Evolutionary conservation across 345 rosid species (phyloP), one percentile per base, ranked within the genome.

Genomic region (Ricinus communis): DNA sequence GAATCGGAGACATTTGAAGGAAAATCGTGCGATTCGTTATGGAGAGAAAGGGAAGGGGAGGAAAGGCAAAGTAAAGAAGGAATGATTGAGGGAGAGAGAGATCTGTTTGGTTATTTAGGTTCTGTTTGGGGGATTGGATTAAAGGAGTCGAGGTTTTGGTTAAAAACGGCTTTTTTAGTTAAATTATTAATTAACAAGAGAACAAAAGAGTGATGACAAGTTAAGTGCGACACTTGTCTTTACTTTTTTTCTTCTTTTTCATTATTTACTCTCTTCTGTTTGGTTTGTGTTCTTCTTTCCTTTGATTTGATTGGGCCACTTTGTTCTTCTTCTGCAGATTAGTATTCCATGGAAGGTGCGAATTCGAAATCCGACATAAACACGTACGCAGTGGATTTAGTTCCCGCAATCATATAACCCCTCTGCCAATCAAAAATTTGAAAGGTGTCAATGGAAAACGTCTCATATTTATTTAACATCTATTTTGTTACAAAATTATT

Each of bases 1-100:
- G 87, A 71, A 91, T 71, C 78, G 93, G 83, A 78, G 88, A 84
- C 99, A 89, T 90, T 78, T 77, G 83, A 53, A 84, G 68, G 13
- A 61, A 1, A 3, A 9, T 58, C 54, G 27, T 46, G 51, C 64
- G 36, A 36, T 3, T 57, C 31, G 68, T 22, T 46, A 54, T 60
- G 61, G 30, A 31, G 19, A 58, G 19, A 6, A 25, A 33, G 15
- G 62, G 9, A 24, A 54, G 57, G 47, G n/a, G n/a, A n/a, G n/a
- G n/a, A n/a, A 50, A 33, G 4, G 38, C 6, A 43, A 43, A 1
- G 52, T 8, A 41, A 7, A 5, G 47, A 49, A 28, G 50, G 43
- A 61, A 68, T 74, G 58, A 74, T 55, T 24, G 19, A 19, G 46
- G 9, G 54, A 54, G 27, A 7, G 49, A 62, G 61, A 51, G 79